phyloP scores from a whole-genome alignment of 2,329 filamentous ascomycete species.

The Ophiosphaerella herpotricha region DNA sequence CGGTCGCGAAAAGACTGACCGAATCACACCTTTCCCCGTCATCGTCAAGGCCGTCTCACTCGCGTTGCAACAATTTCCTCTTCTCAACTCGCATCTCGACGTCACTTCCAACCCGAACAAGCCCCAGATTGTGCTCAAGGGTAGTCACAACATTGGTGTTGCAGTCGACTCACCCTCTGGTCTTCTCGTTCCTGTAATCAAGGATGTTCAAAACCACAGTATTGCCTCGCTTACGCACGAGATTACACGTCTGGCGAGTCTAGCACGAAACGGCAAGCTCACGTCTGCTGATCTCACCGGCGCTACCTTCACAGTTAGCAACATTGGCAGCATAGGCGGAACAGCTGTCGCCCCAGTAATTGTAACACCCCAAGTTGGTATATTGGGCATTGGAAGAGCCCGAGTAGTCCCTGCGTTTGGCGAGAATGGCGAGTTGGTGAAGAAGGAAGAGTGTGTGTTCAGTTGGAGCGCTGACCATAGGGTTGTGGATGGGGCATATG shows the following conservation, averaged over 20 bases:
- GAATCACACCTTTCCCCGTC: slow-evolving; percentile 89
- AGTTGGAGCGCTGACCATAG: slow-evolving; percentile 97
- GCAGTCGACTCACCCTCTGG: slow-evolving; percentile 93
- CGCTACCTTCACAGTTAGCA: slow-evolving; percentile 93
- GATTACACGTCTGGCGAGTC: slow-evolving; percentile 71
- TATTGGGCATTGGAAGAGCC: slow-evolving; percentile 84
- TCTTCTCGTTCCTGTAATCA: slow-evolving; percentile 89
- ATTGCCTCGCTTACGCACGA: slow-evolving; percentile 79
- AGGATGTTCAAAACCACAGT: slow-evolving; percentile 76
- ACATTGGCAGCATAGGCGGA: slow-evolving; percentile 93
- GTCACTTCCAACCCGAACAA: slow-evolving; percentile 61
- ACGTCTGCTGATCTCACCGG: slow-evolving; percentile 75
- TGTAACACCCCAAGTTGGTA: slow-evolving; percentile 87
- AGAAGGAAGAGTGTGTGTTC: slow-evolving; percentile 82
- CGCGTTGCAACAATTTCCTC: slow-evolving; percentile 77
- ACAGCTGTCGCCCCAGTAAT: slow-evolving; percentile 91
- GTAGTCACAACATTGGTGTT: slow-evolving; percentile 91
- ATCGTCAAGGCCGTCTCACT: slow-evolving; percentile 94
- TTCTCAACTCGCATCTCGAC: slow-evolving; percentile 87
- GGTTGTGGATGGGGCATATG: slow-evolving; percentile 91
- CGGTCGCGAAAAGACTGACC: slow-evolving; percentile 43
- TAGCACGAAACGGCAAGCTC: slow-evolving; percentile 77
- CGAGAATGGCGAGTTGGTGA: slow-evolving; percentile 62
- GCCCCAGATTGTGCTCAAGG: slow-evolving; percentile 76
- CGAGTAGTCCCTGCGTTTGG: slow-evolving; percentile 80